Evolutionary conservation across 345 rosid species (phyloP).

Genomic region (Ceriops decandra): DNA sequence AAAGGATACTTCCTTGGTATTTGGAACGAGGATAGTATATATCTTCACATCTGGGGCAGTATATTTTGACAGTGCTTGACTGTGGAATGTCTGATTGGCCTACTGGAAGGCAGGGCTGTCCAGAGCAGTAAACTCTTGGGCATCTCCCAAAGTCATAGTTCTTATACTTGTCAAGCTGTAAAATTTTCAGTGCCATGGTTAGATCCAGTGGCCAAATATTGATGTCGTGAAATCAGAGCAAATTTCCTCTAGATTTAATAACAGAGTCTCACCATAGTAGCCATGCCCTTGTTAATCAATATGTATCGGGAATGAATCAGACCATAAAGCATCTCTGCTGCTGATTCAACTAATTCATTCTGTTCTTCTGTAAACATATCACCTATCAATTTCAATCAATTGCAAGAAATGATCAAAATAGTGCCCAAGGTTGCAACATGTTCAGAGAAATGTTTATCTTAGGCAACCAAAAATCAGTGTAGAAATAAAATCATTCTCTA

Average conservation of each 20-base stretch:
- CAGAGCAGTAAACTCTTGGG: conserved; percentile 93
- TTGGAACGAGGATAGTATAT: conserved; percentile 88
- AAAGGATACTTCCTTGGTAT: conserved; percentile 98
- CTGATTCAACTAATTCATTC: conserved; percentile 89
- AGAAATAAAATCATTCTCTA: neutral
- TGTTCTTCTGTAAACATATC: conserved; percentile 96
- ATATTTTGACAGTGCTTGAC: conserved; percentile 84
- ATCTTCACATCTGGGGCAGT: conserved; percentile 88
- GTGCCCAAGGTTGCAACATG: neutral
- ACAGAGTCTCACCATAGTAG: conserved; percentile 70
- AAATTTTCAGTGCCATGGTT: conserved; percentile 9
- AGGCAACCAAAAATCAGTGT: neutral
- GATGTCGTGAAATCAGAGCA: conserved; percentile 6
- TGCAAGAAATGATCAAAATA: conserved; percentile 17
- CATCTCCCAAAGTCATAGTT: conserved; percentile 95
- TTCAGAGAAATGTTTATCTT: neutral
- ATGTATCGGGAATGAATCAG: conserved; percentile 89
- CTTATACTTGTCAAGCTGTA: conserved; percentile 86
- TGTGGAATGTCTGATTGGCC: conserved; percentile 90
- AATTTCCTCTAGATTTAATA: conserved; percentile 5
- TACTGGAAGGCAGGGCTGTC: conserved; percentile 92
- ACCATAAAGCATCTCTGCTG: conserved; percentile 98
- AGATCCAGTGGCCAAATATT: conserved; percentile 8
- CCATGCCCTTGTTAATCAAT: conserved; percentile 91
- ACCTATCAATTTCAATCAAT: conserved; percentile 49